These are phyloP conservation scores for Aspergillus aculeatinus DNA, from an alignment of 2,329 filamentous ascomycete species.

Conservation along the genomic window DNA sequence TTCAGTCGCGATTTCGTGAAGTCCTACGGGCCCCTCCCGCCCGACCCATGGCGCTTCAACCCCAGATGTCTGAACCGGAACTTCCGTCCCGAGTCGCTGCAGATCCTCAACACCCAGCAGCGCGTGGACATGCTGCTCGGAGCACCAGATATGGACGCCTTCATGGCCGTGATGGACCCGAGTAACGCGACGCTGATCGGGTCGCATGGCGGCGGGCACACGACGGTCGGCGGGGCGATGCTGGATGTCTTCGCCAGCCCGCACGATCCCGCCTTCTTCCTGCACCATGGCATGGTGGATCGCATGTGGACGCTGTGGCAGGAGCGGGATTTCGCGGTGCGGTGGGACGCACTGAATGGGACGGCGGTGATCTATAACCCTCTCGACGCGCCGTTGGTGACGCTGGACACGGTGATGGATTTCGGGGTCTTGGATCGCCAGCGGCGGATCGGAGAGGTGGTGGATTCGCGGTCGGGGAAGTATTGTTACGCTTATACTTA, in stretches of 20 bases:
- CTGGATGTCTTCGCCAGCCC: conserved; percentile 13
- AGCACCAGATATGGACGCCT: conserved; percentile 7
- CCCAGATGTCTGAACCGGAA: conserved; percentile 16
- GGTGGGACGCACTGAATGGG: conserved; percentile 12
- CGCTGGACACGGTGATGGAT: conserved; percentile 8
- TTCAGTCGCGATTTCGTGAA: neutral
- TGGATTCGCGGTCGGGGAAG: conserved; percentile 4
- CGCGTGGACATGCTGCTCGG: neutral
- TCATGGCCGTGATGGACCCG: conserved; percentile 10
- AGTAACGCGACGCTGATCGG: conserved; percentile 1
- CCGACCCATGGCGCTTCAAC: conserved; percentile 11
- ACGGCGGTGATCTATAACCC: conserved; percentile 11
- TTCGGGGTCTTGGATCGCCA: conserved; percentile 10
- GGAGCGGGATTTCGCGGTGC: neutral
- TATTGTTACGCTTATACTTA: conserved; percentile 14
- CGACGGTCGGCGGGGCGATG: conserved; percentile 9
- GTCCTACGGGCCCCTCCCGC: neutral
- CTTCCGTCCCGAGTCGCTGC: conserved; percentile 1
- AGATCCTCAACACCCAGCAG: conserved; percentile 1
- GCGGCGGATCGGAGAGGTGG: conserved; percentile 7
- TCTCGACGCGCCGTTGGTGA: conserved; percentile 6
- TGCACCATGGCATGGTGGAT: conserved; percentile 18
- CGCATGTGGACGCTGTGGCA: conserved; percentile 17
- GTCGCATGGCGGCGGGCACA: conserved; percentile 10
- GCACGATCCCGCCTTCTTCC: conserved; percentile 15